A percentile compares a stretch with the other conserved stretches of the same genome.
These are phyloP conservation scores for Aspergillus ochraceus DNA, from an alignment of 2,329 filamentous ascomycete species.

Conservation along the genomic window DNA sequence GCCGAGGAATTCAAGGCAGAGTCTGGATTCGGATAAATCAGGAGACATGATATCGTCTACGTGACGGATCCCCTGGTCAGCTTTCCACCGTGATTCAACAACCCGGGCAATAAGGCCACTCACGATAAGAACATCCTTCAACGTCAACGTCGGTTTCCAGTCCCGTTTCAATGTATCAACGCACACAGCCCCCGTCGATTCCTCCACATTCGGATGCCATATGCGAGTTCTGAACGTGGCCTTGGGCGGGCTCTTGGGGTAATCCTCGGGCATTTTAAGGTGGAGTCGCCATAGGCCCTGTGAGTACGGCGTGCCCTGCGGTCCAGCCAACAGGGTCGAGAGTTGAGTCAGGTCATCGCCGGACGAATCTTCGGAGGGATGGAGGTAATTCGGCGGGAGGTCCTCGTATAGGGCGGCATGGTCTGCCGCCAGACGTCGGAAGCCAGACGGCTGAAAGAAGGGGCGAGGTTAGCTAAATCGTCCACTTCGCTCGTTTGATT, in stretches of 20 bases:
- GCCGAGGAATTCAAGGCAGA: constrained; percentile 63
- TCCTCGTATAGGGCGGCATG: constrained; percentile 58
- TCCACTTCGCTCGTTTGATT: background rate
- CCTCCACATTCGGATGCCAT: constrained; percentile 66
- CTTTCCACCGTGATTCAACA: background rate
- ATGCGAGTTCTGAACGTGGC: constrained; percentile 62
- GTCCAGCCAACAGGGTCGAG: constrained; percentile 59
- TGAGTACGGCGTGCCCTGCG: constrained; percentile 60
- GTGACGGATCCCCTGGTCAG: background rate
- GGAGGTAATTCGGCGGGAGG: constrained; percentile 63
- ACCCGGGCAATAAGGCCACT: constrained; percentile 17
- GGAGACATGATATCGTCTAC: constrained; percentile 60
- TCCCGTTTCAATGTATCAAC: constrained; percentile 66
- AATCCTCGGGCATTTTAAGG: constrained; percentile 60
- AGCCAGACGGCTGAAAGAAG: constrained; percentile 30
- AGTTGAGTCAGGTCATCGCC: constrained; percentile 58
- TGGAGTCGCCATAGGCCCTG: constrained; percentile 60
- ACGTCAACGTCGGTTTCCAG: constrained; percentile 58
- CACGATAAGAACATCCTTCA: constrained; percentile 58
- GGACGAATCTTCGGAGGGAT: constrained; percentile 44
- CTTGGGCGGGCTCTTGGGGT: constrained; percentile 52
- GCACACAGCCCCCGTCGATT: constrained; percentile 61
- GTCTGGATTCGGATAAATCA: constrained; percentile 65
- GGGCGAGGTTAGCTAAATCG: background rate
- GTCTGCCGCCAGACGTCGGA: constrained; percentile 61